Conservation (phyloP, 2,329 filamentous ascomycete genomes). For the Beauveria brongniartii region DNA sequence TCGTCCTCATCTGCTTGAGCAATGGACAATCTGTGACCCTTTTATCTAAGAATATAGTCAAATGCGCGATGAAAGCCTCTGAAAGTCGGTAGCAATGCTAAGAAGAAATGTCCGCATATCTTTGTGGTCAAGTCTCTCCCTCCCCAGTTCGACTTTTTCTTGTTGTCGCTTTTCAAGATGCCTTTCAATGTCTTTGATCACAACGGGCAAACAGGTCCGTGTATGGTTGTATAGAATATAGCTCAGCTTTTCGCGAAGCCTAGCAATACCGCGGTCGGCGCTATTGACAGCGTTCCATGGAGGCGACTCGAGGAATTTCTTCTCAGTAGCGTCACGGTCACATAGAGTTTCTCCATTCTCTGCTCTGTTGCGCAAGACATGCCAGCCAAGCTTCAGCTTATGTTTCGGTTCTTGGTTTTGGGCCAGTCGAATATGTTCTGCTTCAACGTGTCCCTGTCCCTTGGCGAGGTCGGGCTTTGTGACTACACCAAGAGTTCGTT, state of each 20-base stretch:
- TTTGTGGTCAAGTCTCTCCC: not conserved
- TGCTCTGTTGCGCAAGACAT: constrained; percentile 39
- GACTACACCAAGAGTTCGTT: constrained; percentile 47
- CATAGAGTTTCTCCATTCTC: constrained; percentile 17
- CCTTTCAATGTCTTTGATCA: constrained; percentile 9
- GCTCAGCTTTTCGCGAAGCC: constrained; percentile 20
- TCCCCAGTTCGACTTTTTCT: not conserved
- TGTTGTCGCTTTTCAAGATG: not conserved
- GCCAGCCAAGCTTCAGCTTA: constrained; percentile 36
- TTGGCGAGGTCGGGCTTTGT: constrained; percentile 44
- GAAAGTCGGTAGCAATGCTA: constrained; percentile 27
- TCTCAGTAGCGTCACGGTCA: not conserved
- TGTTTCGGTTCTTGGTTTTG: constrained; percentile 21
- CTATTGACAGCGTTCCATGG: constrained; percentile 20
- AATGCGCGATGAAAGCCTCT: constrained; percentile 25
- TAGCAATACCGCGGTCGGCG: constrained; percentile 23
- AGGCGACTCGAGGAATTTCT: not conserved
- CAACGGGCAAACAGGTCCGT: constrained; percentile 20
- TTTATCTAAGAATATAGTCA: constrained; percentile 6
- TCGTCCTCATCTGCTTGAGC: too few relatives aligned
- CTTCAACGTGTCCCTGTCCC: constrained; percentile 26
- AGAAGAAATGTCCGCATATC: constrained; percentile 28
- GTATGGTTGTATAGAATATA: constrained; percentile 22
- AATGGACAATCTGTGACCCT: not conserved
- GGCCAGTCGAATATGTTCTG: constrained; percentile 24